Evolutionary conservation across 176 grass and related monocot genomes (phyloP).

Genomic region (Raddia distichophylla): DNA sequence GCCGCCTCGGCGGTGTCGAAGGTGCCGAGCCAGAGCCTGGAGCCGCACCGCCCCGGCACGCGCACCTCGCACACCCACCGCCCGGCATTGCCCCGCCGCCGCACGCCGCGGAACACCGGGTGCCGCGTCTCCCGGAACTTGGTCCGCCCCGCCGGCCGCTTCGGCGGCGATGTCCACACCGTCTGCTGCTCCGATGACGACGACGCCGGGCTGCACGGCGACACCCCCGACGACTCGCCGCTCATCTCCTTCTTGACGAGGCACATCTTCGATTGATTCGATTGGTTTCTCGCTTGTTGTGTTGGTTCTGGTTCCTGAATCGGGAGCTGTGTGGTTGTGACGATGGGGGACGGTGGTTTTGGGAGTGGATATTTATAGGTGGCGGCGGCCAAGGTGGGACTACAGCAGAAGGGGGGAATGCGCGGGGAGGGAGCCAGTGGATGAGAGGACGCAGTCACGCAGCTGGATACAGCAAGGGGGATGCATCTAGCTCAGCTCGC

Average conservation of each 20-base stretch:
- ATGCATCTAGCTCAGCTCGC: conserved; percentile 11
- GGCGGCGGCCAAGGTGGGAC: background rate
- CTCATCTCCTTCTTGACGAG: conserved; percentile 47
- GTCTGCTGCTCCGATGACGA: conserved; percentile 21
- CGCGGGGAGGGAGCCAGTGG: conserved; percentile 24
- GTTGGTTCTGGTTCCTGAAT: background rate
- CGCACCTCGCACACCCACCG: conserved; percentile 71
- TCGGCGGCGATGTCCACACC: conserved; percentile 49
- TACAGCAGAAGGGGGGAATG: background rate
- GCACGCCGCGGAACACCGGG: conserved; percentile 68
- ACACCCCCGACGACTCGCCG: conserved; percentile 1
- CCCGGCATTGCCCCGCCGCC: conserved; percentile 46
- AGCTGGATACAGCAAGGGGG: background rate
- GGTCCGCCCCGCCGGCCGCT: conserved; percentile 58
- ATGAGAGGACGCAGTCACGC: background rate
- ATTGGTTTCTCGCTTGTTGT: background rate
- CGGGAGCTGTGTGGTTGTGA: background rate
- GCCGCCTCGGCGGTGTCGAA: conserved; percentile 69
- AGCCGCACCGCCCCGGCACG: conserved; percentile 43
- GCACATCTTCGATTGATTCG: conserved; percentile 33
- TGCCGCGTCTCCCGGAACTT: conserved; percentile 80
- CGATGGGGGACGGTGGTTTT: background rate
- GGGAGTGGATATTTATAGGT: conserved; percentile 36
- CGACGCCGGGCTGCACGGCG: conserved; percentile 42
- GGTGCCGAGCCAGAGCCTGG: conserved; percentile 86